Evolutionary conservation across 2,329 filamentous ascomycete species (phyloP), one percentile per base, ranked within the genome.

Genomic region (Aspergillus hortae): DNA sequence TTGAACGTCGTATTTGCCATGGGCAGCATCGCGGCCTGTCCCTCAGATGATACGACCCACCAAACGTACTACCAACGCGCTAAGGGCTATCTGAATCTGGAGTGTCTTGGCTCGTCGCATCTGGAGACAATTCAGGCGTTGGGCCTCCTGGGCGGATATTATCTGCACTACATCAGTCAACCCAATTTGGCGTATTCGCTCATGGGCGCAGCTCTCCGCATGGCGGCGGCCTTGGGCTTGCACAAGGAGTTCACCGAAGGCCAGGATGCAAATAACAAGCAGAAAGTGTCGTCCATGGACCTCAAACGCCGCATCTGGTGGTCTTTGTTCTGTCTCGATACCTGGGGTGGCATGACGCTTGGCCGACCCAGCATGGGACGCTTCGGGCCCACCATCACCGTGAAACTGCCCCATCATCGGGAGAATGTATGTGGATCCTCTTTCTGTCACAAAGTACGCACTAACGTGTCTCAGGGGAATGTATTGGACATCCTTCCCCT

Each of bases 1-100:
- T 73, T 90, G 17, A 90, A 91, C 66, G 88, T 88, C 74, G 86
- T 91, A 4, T 86, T 90, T 58, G 86, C 87, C 4, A 82, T 90
- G 73, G 88, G 88, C 12, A 88, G 84, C 60, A 84, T 91, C 46
- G 85, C 82, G 1, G 84, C 84, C 33, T 83, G 81, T 56, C 86
- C 86, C 38, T 69, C 74, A 1, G 72, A 77, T 36, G 86, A 89
- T 64, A 81, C 83, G 56, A 83, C 79, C 51, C 87, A 90, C 61
- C 79, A 88, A 61, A 80, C 80, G 56, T 90, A 87, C 70, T 90
- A 88, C 69, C 81, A 80, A 58, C 79, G 82, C 25, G 84, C 86
- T 15, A 86, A 86, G 71, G 80, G 84, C 50, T 80, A 88, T 60
- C 72, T 90, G 9, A 80, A 78, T 6, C 75, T 90, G 55, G 86